Evolutionary conservation across 208 protist genomes (phyloP).

Genomic region (Angomonas desouzai): DNA sequence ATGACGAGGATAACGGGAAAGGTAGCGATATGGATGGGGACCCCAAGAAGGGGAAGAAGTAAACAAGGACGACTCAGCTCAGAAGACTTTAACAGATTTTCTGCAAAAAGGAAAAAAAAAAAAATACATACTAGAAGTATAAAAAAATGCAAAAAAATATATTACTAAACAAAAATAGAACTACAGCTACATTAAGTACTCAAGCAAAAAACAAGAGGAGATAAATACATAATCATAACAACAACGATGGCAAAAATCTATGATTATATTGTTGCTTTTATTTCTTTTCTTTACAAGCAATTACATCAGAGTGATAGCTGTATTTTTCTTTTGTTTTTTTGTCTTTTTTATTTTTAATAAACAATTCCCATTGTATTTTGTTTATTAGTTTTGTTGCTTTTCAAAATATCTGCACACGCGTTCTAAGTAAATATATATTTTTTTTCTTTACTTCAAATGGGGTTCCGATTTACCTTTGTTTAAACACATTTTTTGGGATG

Average conservation of each 20-base stretch:
- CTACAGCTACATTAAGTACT: too few species aligned
- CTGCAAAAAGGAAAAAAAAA: not conserved
- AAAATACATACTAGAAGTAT: too few species aligned
- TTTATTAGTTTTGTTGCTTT: constrained; percentile 2
- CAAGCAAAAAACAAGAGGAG: too few species aligned
- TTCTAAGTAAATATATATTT: not conserved
- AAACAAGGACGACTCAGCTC: not conserved
- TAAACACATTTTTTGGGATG: too few species aligned
- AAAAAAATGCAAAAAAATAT: too few species aligned
- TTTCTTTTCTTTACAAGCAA: not conserved
- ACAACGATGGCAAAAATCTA: too few species aligned
- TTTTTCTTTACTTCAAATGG: too few species aligned
- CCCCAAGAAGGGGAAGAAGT: constrained; percentile 2
- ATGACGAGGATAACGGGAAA: not conserved
- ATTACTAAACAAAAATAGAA: too few species aligned
- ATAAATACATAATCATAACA: too few species aligned
- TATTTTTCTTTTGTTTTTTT: constrained; percentile 8
- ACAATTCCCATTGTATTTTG: not conserved
- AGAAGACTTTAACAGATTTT: not conserved
- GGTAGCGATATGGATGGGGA: not conserved
- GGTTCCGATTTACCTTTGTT: too few species aligned
- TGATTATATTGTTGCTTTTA: constrained; percentile 3
- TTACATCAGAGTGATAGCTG: not conserved
- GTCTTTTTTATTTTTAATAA: constrained; percentile 5
- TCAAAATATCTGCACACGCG: not conserved